A percentile compares a stretch with the other conserved stretches of the same genome.
These are phyloP conservation scores for Colletotrichum tanaceti DNA, from an alignment of 2,329 filamentous ascomycete genomes.

Conservation along the genomic window DNA sequence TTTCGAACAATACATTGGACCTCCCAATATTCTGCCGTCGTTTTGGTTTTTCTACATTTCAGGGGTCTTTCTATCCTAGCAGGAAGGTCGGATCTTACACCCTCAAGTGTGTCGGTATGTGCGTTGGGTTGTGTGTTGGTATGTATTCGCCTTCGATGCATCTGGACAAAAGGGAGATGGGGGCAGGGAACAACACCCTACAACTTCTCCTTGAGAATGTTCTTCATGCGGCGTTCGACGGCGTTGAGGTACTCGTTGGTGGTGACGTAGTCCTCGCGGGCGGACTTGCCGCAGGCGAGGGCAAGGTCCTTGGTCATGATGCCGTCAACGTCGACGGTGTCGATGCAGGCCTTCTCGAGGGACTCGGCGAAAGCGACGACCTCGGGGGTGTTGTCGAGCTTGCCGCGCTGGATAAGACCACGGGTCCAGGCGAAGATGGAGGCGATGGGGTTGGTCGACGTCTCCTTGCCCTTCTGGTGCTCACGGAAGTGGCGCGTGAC, in stretches of 20 bases:
- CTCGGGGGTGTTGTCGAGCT: conserved; percentile 92
- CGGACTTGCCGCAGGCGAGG: conserved; percentile 91
- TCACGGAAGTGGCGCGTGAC: conserved; percentile 99
- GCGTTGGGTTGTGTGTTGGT: too few relatives aligned
- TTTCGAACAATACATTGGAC: not conserved
- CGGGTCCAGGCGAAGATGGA: conserved; percentile 99
- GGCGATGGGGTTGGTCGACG: conserved; percentile 97
- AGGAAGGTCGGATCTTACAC: not conserved
- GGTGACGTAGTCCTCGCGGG: conserved; percentile 86
- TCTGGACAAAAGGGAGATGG: too few relatives aligned
- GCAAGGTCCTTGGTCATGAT: conserved; percentile 99
- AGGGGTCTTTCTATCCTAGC: not conserved
- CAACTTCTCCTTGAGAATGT: conserved; percentile 81
- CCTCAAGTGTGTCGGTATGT: not conserved
- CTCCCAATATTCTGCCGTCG: not conserved
- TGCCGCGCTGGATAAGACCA: conserved; percentile 90
- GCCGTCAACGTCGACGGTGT: conserved; percentile 91
- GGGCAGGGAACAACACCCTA: conserved; percentile 51
- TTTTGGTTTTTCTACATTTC: not conserved
- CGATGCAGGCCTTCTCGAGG: conserved; percentile 92
- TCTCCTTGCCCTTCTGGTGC: conserved; percentile 97
- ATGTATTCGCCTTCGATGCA: not conserved
- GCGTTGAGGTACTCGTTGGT: conserved; percentile 92
- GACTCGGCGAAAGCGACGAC: conserved; percentile 90
- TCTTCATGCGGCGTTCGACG: conserved; percentile 90